phyloP scores from a whole-genome alignment of 176 grass and related monocot species.

The Ananas comosus region DNA sequence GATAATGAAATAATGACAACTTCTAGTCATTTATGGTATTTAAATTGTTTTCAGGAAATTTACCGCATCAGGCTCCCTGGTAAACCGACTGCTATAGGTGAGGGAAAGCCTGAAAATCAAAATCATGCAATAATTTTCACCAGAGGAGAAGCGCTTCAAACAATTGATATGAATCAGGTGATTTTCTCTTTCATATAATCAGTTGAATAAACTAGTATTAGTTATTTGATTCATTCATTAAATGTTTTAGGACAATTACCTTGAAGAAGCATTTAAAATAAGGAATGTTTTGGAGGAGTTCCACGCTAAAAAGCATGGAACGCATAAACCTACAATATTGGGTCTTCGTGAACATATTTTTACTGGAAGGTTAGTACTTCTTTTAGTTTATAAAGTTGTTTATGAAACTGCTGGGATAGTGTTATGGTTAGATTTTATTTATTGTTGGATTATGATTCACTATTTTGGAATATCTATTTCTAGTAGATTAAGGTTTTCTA shows the following conservation, averaged over 20 bases:
- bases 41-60: slow-evolving; percentile 61
- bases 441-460: too few species aligned
- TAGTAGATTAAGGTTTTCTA: too few species aligned
- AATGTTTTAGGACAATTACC: slow-evolving; percentile 75
- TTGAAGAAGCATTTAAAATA: slow-evolving; percentile 97
- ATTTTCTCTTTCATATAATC: background rate
- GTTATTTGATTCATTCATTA: background rate
- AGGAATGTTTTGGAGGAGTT: slow-evolving; percentile 94
- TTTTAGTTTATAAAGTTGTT: slow-evolving; percentile 14
- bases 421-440: too few species aligned
- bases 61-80: slow-evolving; percentile 97
- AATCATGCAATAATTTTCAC: slow-evolving; percentile 99
- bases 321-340: slow-evolving; percentile 70
- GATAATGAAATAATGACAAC: background rate
- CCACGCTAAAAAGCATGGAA: slow-evolving; percentile 19
- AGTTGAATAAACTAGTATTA: background rate
- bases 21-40: slow-evolving; percentile 4
- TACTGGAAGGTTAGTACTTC: slow-evolving; percentile 70
- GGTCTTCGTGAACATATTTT: slow-evolving; percentile 94
- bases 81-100: slow-evolving; percentile 70
- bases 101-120: slow-evolving; percentile 98
- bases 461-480: too few species aligned
- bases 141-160: slow-evolving; percentile 92
- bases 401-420: background rate
- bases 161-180: slow-evolving; percentile 99